These are phyloP conservation scores for Fomitopsis pinicola DNA, from an alignment of 1,284 basidiomycete species.

Conservation along the genomic window DNA sequence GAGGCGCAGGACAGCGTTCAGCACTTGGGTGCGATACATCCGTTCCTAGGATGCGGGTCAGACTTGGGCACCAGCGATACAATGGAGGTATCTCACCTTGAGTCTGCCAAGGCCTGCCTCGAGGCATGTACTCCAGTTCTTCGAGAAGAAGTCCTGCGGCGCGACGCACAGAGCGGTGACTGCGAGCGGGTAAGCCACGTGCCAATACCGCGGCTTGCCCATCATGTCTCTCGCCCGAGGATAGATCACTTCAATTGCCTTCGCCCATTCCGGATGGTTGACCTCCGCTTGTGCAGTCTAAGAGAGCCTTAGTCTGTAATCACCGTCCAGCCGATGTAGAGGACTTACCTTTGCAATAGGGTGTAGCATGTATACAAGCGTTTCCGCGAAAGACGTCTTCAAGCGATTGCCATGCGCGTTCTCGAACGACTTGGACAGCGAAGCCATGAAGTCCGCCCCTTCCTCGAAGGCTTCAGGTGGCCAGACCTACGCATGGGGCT, in stretches of 20 bases:
- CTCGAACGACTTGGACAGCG: constrained; percentile 78
- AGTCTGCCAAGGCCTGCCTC: constrained; percentile 72
- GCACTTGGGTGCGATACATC: constrained; percentile 62
- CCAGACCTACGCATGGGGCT: constrained; percentile 63
- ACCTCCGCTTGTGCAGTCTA: constrained; percentile 94
- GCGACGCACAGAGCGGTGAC: constrained; percentile 86
- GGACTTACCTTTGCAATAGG: constrained; percentile 78
- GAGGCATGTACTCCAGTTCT: constrained; percentile 75
- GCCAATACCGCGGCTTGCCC: constrained; percentile 89
- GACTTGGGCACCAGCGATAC: background rate
- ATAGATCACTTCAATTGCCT: constrained; percentile 84
- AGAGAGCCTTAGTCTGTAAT: background rate
- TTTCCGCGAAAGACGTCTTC: constrained; percentile 86
- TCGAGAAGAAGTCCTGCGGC: constrained; percentile 81
- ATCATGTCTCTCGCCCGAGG: constrained; percentile 86
- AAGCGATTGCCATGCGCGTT: constrained; percentile 82
- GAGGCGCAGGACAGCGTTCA: constrained; percentile 83
- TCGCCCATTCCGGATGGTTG: constrained; percentile 93
- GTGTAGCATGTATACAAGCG: constrained; percentile 76
- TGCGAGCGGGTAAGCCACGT: constrained; percentile 81
- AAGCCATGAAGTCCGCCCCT: constrained; percentile 87
- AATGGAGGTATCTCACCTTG: constrained; percentile 52
- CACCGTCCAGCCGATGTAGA: too few relatives aligned
- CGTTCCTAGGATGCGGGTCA: constrained; percentile 60
- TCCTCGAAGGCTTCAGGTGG: constrained; percentile 93